Percentiles rank a stretch among this genome's conserved stretches.
phyloP scores from a whole-genome alignment of 1,284 basidiomycete genomes.

The Cryptococcus maquisensis region DNA sequence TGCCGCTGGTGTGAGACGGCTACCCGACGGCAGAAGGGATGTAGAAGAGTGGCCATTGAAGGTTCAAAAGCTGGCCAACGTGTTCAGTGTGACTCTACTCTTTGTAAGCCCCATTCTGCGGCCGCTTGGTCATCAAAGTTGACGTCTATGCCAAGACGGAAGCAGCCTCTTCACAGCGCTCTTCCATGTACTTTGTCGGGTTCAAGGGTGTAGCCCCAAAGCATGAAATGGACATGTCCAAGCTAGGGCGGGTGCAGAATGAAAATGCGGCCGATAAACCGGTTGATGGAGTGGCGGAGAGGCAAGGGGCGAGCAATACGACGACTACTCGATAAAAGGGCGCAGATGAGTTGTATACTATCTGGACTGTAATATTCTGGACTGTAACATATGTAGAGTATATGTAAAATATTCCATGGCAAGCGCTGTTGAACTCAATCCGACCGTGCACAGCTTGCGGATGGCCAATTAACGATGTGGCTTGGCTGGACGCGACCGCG shows the following conservation, averaged over 20 bases:
- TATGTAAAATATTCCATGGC: too few relatives aligned
- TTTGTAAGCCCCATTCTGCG: constrained; percentile 34
- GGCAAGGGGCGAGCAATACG: constrained; percentile 41
- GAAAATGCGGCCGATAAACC: constrained; percentile 43
- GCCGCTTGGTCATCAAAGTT: not conserved
- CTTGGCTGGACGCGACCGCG: too few relatives aligned
- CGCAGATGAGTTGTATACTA: too few relatives aligned
- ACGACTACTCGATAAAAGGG: constrained; percentile 24
- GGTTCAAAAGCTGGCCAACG: constrained; percentile 47
- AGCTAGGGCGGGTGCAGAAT: constrained; percentile 41
- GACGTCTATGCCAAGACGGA: constrained; percentile 28
- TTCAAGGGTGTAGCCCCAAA: constrained; percentile 47
- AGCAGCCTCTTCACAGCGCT: constrained; percentile 25
- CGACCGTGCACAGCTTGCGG: too few relatives aligned
- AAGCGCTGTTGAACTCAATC: too few relatives aligned
- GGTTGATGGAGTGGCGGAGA: constrained; percentile 44
- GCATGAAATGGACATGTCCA: constrained; percentile 43
- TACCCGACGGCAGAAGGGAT: constrained; percentile 39
- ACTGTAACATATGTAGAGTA: too few relatives aligned
- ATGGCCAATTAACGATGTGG: too few relatives aligned
- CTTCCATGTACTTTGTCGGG: constrained; percentile 38
- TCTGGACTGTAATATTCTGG: too few relatives aligned
- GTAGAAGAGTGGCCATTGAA: constrained; percentile 49
- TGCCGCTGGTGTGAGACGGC: constrained; percentile 25
- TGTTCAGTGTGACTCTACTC: constrained; percentile 44